These are phyloP conservation scores for Cucurbita maxima DNA, from an alignment of 306 rosid species.

Conservation along the genomic window DNA sequence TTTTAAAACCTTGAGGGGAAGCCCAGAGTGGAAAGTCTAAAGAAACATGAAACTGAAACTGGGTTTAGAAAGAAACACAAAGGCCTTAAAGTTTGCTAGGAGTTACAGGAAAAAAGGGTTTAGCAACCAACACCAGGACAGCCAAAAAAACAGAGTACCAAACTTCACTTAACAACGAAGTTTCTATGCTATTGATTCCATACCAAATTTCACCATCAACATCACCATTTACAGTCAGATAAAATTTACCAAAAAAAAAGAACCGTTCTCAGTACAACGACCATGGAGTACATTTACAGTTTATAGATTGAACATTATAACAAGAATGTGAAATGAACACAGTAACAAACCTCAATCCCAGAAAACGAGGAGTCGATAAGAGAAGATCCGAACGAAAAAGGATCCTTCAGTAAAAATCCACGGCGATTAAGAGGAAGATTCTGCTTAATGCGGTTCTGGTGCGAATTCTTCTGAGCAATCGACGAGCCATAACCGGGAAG, in stretches of 20 bases:
- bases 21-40: too few species aligned
- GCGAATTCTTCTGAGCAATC: background rate
- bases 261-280: background rate
- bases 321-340: background rate
- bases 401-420: background rate
- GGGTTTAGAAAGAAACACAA: background rate
- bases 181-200: too few species aligned
- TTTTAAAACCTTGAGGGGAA: too few species aligned
- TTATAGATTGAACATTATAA: background rate
- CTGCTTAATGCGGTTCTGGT: conserved; percentile 7
- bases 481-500: conserved; percentile 8
- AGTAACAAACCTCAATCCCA: conserved; percentile 5
- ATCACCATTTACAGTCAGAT: background rate
- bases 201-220: background rate
- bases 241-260: background rate
- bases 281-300: background rate
- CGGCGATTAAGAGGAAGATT: background rate
- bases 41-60: background rate
- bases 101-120: background rate
- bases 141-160: background rate
- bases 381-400: conserved; percentile 24
- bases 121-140: background rate
- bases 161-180: background rate
- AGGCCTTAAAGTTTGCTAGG: background rate
- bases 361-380: conserved; percentile 7